These are phyloP conservation scores for Kernera saxatilis DNA, from an alignment of 345 rosid genomes.

Conservation along the genomic window DNA sequence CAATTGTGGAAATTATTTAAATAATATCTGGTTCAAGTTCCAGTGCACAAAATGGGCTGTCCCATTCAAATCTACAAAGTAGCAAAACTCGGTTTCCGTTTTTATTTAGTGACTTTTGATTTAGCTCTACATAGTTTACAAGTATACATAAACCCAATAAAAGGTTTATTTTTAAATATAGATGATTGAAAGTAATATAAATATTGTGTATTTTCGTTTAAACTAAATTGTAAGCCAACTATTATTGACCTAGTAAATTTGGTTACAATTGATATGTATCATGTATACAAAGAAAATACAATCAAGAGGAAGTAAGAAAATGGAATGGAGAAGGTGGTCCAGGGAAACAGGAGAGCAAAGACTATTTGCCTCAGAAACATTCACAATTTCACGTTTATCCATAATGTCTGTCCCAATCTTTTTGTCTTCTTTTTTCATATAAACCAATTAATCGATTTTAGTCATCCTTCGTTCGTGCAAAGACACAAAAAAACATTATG, in stretches of 20 bases:
- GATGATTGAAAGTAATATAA: too few species aligned
- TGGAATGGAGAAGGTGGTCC: conserved; percentile 21
- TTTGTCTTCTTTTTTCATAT: conserved; percentile 19
- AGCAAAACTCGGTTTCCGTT: conserved; percentile 30
- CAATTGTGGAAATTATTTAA: neutral
- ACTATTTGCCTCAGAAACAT: conserved; percentile 24
- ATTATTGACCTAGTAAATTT: neutral
- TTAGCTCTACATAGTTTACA: neutral
- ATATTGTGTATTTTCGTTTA: too few species aligned
- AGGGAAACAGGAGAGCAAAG: neutral
- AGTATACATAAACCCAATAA: neutral
- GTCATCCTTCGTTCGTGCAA: conserved; percentile 19
- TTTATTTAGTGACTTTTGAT: neutral
- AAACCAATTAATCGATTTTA: conserved; percentile 6
- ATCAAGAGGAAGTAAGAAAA: conserved; percentile 2
- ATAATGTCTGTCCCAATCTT: conserved; percentile 26
- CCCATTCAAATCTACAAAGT: conserved; percentile 15
- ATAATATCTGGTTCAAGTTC: conserved; percentile 28
- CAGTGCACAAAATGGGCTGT: conserved; percentile 26
- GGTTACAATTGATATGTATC: neutral
- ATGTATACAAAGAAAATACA: neutral
- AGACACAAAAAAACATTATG: neutral
- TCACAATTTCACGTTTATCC: conserved; percentile 29
- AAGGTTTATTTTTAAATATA: neutral
- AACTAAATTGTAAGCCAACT: neutral